Percentiles rank a stretch among this genome's conserved stretches.
These are phyloP conservation scores for Blastocystis hominis DNA, from an alignment of 352 stramenopile species.

Conservation along the genomic window DNA sequence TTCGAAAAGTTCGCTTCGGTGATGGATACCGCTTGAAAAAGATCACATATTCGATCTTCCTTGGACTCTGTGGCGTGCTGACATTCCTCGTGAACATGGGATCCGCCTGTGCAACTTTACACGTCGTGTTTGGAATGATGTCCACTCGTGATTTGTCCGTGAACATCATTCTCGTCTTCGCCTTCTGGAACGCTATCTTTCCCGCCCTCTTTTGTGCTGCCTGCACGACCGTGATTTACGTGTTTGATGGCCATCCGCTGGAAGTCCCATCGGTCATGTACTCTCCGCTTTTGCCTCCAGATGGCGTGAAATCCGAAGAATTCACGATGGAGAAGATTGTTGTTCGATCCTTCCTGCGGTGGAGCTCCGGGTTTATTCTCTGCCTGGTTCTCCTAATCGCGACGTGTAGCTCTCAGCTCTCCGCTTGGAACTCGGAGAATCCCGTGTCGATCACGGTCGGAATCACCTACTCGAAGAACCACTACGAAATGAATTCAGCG, in stretches of 20 bases:
- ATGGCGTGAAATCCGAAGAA: background rate
- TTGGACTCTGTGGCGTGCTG: background rate
- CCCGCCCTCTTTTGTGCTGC: background rate
- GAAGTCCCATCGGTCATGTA: background rate
- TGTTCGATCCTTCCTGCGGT: background rate
- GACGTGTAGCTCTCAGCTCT: background rate
- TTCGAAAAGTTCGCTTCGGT: background rate
- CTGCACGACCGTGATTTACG: constrained; percentile 14
- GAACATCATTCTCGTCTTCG: background rate
- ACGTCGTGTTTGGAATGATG: background rate
- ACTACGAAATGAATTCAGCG: background rate
- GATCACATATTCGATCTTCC: background rate
- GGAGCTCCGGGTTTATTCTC: background rate
- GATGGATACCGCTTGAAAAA: constrained; percentile 30
- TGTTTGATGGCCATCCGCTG: background rate
- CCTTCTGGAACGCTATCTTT: constrained; percentile 15
- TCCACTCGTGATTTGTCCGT: background rate
- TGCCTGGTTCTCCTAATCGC: background rate
- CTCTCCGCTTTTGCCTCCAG: background rate
- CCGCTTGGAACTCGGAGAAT: constrained; percentile 28
- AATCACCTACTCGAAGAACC: background rate
- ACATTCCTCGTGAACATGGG: constrained; percentile 29
- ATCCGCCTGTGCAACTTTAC: constrained; percentile 1
- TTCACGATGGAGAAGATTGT: constrained; percentile 14
- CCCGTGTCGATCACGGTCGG: background rate